Conservation (phyloP, 2,329 filamentous ascomycete genomes). For the Pyricularia grisea region DNA sequence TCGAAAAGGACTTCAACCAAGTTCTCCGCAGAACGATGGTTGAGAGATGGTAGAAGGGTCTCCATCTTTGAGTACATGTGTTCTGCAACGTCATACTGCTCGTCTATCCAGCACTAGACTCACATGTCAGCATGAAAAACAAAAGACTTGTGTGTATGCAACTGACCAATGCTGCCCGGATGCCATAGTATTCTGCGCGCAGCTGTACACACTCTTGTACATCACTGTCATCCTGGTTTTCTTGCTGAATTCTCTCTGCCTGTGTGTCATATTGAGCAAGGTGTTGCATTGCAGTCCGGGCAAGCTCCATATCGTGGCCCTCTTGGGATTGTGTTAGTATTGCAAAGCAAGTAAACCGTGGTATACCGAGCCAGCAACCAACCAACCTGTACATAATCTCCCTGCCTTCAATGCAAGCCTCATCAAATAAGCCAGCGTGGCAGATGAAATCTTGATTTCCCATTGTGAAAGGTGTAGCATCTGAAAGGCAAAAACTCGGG, state of each 20-base stretch:
- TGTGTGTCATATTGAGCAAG: conserved; percentile 40
- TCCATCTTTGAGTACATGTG: conserved; percentile 60
- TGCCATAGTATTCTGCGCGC: conserved; percentile 52
- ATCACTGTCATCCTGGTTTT: conserved; percentile 16
- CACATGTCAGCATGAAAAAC: conserved; percentile 5
- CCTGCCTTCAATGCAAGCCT: conserved; percentile 59
- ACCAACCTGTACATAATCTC: conserved; percentile 50
- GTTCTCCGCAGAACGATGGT: conserved; percentile 44
- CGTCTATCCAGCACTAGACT: conserved; percentile 59
- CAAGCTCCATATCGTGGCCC: conserved; percentile 45
- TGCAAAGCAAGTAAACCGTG: neutral
- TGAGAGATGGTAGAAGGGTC: conserved; percentile 26
- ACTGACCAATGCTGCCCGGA: conserved; percentile 58
- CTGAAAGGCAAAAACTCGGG: conserved; percentile 52
- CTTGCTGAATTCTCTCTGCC: neutral
- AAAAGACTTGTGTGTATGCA: neutral
- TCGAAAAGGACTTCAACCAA: conserved; percentile 61
- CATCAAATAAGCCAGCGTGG: conserved; percentile 44
- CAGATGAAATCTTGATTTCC: conserved; percentile 13
- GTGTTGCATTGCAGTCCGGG: conserved; percentile 52
- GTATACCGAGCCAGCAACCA: neutral
- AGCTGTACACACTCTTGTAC: conserved; percentile 24
- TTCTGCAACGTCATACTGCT: conserved; percentile 66
- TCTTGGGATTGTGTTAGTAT: conserved; percentile 23
- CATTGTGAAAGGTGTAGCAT: conserved; percentile 51